phyloP scores from a whole-genome alignment of 2,329 filamentous ascomycete genomes.

The Aureobasidium uvarum region DNA sequence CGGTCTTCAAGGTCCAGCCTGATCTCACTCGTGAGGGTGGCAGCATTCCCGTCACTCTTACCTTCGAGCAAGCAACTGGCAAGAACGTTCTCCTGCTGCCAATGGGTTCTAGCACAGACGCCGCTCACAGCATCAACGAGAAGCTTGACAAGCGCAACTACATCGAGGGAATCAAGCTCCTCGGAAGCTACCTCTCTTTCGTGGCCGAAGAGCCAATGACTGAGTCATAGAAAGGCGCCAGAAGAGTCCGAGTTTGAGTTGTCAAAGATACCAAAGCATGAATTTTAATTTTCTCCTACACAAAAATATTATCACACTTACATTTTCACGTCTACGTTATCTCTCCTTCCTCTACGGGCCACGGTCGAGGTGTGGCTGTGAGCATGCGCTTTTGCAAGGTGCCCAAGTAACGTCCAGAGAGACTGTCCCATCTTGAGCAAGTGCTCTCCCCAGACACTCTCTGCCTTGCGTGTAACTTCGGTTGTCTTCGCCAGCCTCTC shows the following conservation, averaged over 20 bases:
- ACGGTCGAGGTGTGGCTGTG: background rate
- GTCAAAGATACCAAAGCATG: conserved; percentile 23
- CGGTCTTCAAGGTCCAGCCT: conserved; percentile 88
- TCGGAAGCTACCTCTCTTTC: conserved; percentile 94
- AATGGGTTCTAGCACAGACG: conserved; percentile 97
- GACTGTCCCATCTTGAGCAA: background rate
- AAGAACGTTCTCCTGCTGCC: conserved; percentile 96
- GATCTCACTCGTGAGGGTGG: conserved; percentile 97
- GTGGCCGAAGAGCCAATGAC: conserved; percentile 79
- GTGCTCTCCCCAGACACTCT: background rate
- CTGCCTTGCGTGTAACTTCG: background rate
- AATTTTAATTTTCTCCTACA: conserved; percentile 4
- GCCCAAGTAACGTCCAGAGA: background rate
- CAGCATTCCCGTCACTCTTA: conserved; percentile 94
- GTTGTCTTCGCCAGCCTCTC: too few relatives aligned
- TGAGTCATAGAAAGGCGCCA: conserved; percentile 14
- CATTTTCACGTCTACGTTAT: background rate
- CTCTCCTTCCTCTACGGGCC: background rate
- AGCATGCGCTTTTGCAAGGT: background rate
- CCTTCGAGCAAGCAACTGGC: conserved; percentile 94
- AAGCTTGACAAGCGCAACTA: conserved; percentile 97
- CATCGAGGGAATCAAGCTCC: conserved; percentile 93
- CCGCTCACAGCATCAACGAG: conserved; percentile 97
- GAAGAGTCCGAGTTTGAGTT: conserved; percentile 9
- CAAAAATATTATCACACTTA: background rate